These are phyloP conservation scores for Sanghuangporus baumii DNA, from an alignment of 1,284 basidiomycete species.

Conservation along the genomic window DNA sequence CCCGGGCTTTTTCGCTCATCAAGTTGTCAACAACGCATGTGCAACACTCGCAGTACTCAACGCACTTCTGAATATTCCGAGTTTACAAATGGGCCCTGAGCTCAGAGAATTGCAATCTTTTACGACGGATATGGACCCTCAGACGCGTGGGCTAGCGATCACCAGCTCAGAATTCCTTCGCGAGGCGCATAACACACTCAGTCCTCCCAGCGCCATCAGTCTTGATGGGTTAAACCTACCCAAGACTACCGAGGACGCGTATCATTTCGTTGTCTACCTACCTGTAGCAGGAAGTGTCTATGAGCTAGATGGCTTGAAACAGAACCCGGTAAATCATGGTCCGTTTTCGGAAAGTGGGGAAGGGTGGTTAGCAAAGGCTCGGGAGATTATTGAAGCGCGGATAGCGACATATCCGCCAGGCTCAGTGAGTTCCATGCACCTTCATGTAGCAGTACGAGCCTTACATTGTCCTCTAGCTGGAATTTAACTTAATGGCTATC, in stretches of 20 bases:
- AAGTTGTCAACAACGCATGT: constrained; percentile 92
- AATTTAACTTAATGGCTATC: constrained; percentile 87
- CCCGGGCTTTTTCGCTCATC: constrained; percentile 86
- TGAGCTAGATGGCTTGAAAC: constrained; percentile 87
- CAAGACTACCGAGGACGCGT: constrained; percentile 79
- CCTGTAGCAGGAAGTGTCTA: constrained; percentile 80
- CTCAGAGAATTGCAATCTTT: constrained; percentile 75
- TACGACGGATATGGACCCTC: constrained; percentile 77
- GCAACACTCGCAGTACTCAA: constrained; percentile 91
- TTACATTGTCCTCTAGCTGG: constrained; percentile 47
- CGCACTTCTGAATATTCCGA: constrained; percentile 83
- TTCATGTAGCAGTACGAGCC: constrained; percentile 2
- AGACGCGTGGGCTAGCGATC: constrained; percentile 79
- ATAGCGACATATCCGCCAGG: constrained; percentile 84
- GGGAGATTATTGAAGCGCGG: constrained; percentile 77
- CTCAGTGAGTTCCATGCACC: constrained; percentile 50
- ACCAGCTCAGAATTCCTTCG: constrained; percentile 83
- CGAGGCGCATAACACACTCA: constrained; percentile 85
- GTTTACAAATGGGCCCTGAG: constrained; percentile 62
- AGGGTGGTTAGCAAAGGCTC: constrained; percentile 79
- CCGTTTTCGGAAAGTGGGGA: constrained; percentile 57
- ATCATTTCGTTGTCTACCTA: constrained; percentile 90
- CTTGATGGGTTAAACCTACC: constrained; percentile 69
- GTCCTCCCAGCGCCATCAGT: constrained; percentile 80
- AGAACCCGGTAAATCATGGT: constrained; percentile 75